A percentile compares a stretch with the other conserved stretches of the same genome.
These are phyloP conservation scores for Discostella stelligera DNA, from an alignment of 352 stramenopile genomes.

Conservation along the genomic window DNA sequence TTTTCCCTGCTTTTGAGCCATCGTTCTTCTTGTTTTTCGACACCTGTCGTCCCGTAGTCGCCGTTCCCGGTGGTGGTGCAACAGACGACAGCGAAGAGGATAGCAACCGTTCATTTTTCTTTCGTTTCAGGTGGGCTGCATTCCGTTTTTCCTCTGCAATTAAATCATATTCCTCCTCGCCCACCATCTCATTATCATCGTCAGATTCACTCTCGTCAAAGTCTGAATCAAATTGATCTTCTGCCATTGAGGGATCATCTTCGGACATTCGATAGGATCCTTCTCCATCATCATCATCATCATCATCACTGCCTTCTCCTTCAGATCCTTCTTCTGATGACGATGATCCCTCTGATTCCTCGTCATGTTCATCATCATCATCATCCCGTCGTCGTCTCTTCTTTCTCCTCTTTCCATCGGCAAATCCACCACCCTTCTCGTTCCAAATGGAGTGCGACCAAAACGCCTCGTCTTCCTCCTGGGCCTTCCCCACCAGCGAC, in stretches of 20 bases:
- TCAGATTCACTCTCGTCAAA: constrained; percentile 80
- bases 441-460: constrained; percentile 80
- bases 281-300: constrained; percentile 51
- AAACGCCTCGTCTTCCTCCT: constrained; percentile 78
- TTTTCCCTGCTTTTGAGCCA: too few relatives aligned
- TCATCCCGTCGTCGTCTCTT: constrained; percentile 21
- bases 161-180: constrained; percentile 60
- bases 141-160: constrained; percentile 44
- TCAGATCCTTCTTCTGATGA: constrained; percentile 12
- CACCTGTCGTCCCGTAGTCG: constrained; percentile 41
- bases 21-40: constrained; percentile 52
- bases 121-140: constrained; percentile 18
- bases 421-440: constrained; percentile 54
- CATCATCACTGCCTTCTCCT: constrained; percentile 10
- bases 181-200: constrained; percentile 50
- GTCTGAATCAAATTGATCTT: constrained; percentile 83
- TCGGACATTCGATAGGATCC: constrained; percentile 73
- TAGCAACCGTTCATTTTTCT: constrained; percentile 36
- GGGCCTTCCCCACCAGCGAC: constrained; percentile 65
- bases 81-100: background rate
- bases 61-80: background rate
- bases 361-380: constrained; percentile 15
- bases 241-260: constrained; percentile 58
- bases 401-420: constrained; percentile 13
- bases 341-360: background rate